Conservation (phyloP, 441 rosid species). For the Macaranga tanarius region DNA sequence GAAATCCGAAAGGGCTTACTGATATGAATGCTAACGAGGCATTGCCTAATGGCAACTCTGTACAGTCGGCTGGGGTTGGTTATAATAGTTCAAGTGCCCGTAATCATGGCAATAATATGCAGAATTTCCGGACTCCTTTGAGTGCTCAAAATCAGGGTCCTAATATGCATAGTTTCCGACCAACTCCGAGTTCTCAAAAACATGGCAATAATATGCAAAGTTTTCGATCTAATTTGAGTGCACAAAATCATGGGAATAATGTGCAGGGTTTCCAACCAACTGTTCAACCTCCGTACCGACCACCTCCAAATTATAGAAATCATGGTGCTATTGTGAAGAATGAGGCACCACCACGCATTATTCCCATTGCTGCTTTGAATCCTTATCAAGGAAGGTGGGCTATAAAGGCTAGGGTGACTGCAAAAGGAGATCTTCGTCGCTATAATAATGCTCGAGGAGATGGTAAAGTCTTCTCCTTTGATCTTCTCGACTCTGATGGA, state of each 20-base stretch:
- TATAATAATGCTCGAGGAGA: conserved; percentile 87
- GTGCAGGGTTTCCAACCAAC: conserved; percentile 52
- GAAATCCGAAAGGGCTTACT: conserved; percentile 54
- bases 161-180: conserved; percentile 12
- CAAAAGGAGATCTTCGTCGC: conserved; percentile 75
- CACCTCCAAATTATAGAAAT: conserved; percentile 66
- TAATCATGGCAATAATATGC: conserved; percentile 15
- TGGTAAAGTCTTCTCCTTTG: conserved; percentile 86
- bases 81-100: conserved; percentile 20
- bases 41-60: conserved; percentile 31
- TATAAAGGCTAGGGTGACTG: conserved; percentile 85
- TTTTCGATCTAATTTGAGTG: conserved; percentile 40
- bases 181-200: conserved; percentile 25
- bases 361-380: conserved; percentile 78
- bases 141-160: conserved; percentile 20
- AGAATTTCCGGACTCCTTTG: conserved; percentile 20
- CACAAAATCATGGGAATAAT: conserved; percentile 36
- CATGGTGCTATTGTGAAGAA: conserved; percentile 79
- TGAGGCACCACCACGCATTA: conserved; percentile 76
- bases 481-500: conserved; percentile 82
- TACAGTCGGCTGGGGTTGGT: conserved; percentile 30
- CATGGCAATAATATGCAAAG: conserved; percentile 35
- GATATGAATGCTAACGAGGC: conserved; percentile 43
- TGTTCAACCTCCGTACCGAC: conserved; percentile 76
- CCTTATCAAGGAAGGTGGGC: conserved; percentile 97